Evolutionary conservation across 192 early-diverging fungal genomes (phyloP).

Genomic region (Pecoramyces ruminantium): DNA sequence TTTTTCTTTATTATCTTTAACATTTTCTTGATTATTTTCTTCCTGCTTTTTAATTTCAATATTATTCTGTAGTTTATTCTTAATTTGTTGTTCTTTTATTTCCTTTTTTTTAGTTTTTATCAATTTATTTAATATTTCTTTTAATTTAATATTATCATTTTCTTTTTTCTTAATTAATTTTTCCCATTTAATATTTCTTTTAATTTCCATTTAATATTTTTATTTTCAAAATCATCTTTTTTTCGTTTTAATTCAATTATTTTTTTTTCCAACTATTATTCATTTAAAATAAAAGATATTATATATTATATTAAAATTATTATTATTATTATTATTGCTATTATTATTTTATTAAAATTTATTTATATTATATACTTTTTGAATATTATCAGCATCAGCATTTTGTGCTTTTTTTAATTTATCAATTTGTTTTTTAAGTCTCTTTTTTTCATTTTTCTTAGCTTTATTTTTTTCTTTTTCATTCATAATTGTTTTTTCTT

Average conservation of each 20-base stretch:
- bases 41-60: not conserved
- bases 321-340: not conserved
- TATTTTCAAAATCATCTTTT: not conserved
- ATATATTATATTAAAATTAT: not conserved
- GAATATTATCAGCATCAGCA: not conserved
- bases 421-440: not conserved
- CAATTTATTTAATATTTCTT: not conserved
- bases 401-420: not conserved
- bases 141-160: not conserved
- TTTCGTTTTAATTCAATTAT: not conserved
- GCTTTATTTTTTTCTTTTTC: not conserved
- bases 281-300: not conserved
- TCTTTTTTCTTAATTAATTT: not conserved
- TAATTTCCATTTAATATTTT: not conserved
- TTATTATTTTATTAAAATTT: not conserved
- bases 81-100: not conserved
- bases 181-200: not conserved
- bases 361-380: not conserved
- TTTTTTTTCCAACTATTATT: not conserved
- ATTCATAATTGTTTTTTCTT: not conserved
- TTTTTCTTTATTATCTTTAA: not conserved
- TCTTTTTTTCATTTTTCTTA: not conserved
- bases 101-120: not conserved
- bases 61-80: not conserved
- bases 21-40: not conserved